phyloP scores from a whole-genome alignment of 225 moss, liverwort and hornwort species.

The Rhytidiadelphus loreus region DNA sequence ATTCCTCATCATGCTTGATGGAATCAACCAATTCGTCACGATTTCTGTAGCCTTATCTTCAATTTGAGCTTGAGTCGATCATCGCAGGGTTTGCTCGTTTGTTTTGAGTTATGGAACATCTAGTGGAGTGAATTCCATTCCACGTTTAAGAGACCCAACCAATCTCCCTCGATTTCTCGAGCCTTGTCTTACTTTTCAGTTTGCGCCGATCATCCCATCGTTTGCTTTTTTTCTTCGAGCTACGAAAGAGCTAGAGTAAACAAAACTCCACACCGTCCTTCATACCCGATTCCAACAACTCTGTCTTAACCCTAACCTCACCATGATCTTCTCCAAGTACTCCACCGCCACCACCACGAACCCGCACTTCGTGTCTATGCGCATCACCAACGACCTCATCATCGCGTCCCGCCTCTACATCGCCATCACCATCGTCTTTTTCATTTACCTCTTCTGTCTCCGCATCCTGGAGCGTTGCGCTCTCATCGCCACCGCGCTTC shows the following conservation, averaged over 20 bases:
- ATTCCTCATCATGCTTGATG: background rate
- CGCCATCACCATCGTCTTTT: background rate
- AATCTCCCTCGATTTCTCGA: background rate
- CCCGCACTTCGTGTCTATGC: slow-evolving; percentile 16
- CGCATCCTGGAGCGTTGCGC: slow-evolving; percentile 38
- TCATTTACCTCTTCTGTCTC: slow-evolving; percentile 15
- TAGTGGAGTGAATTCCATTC: background rate
- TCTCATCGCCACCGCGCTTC: slow-evolving; percentile 9
- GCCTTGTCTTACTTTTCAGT: background rate
- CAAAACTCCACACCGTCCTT: background rate
- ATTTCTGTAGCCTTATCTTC: background rate
- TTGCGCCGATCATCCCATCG: background rate
- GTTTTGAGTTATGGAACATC: background rate
- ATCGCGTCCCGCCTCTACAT: slow-evolving; percentile 22
- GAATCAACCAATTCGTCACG: background rate
- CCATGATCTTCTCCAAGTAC: background rate
- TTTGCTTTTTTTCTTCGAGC: background rate
- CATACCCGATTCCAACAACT: no score
- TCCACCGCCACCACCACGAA: background rate
- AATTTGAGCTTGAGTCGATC: background rate
- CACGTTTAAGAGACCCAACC: background rate
- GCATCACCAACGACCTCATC: slow-evolving; percentile 19
- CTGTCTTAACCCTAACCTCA: background rate
- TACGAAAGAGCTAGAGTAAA: background rate
- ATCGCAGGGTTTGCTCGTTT: background rate